Conservation (phyloP, 495 filamentous ascomycete species). For the Cudoniella acicularis region DNA sequence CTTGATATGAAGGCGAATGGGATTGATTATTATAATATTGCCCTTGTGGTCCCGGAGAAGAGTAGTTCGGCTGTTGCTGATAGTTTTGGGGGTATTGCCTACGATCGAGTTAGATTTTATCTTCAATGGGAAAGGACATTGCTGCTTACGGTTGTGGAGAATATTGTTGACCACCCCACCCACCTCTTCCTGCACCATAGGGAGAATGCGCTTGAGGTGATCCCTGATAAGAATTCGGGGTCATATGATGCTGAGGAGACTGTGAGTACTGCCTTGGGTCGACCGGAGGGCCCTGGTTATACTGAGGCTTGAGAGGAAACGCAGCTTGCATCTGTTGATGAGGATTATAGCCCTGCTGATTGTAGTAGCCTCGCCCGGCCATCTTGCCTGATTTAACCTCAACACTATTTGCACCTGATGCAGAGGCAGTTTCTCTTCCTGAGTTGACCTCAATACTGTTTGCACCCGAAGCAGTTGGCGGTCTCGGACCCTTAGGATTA, state of each 20-base stretch:
- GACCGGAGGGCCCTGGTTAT: conserved; percentile 27
- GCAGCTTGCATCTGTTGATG: conserved; percentile 34
- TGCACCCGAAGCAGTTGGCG: conserved; percentile 18
- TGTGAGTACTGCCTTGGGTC: conserved; percentile 50
- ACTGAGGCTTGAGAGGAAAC: conserved; percentile 29
- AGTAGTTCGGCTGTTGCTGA: conserved; percentile 39
- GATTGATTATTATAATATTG: conserved; percentile 54
- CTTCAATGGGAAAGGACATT: conserved; percentile 7
- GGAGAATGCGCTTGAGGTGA: conserved; percentile 68
- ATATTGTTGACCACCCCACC: conserved; percentile 54
- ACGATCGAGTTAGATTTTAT: conserved; percentile 24
- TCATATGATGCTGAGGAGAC: conserved; percentile 55
- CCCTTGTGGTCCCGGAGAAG: conserved; percentile 41
- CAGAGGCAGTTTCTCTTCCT: conserved; percentile 3
- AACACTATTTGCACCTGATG: conserved; percentile 29
- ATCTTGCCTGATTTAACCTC: conserved; percentile 35
- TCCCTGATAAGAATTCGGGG: conserved; percentile 38
- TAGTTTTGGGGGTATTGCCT: conserved; percentile 47
- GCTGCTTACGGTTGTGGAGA: conserved; percentile 45
- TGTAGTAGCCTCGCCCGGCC: conserved; percentile 31
- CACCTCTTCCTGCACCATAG: conserved; percentile 51
- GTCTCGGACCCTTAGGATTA: conserved; percentile 4
- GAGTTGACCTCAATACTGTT: conserved; percentile 24
- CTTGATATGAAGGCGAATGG: conserved; percentile 47
- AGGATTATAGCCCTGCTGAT: conserved; percentile 33